Evolutionary conservation across 257 asterid species (phyloP).

Genomic region (Ligustrum vulgare): DNA sequence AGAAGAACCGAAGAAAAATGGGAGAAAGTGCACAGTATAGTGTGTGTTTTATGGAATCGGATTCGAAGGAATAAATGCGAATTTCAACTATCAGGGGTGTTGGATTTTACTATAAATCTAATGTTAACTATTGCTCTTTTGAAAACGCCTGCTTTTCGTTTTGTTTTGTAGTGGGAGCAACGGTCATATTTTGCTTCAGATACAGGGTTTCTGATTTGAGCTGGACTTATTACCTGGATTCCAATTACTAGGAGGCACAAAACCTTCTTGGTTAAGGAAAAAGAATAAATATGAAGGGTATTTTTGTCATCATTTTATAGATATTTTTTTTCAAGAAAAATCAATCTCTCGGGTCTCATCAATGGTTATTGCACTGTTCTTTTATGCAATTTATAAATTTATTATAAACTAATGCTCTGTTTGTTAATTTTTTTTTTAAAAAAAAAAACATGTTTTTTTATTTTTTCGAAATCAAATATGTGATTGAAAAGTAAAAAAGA

Average conservation of each 20-base stretch:
- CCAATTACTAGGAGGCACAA: not conserved
- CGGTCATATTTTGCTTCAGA: conserved; percentile 28
- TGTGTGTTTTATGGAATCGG: conserved; percentile 16
- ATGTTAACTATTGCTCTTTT: not conserved
- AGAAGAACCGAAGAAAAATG: conserved; percentile 2
- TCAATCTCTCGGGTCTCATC: too few species aligned
- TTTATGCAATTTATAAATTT: too few species aligned
- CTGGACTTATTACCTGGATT: not conserved
- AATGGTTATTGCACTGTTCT: too few species aligned
- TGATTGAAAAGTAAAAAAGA: too few species aligned
- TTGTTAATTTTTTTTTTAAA: too few species aligned
- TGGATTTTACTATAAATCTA: conserved; percentile 3
- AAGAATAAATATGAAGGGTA: not conserved
- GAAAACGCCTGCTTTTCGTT: conserved; percentile 5
- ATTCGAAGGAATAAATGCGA: conserved; percentile 29
- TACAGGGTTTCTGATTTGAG: not conserved
- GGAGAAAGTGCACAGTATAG: not conserved
- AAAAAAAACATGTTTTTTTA: too few species aligned
- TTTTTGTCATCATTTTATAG: not conserved
- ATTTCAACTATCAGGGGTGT: conserved; percentile 13
- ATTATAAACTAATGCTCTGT: too few species aligned
- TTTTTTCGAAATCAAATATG: too few species aligned
- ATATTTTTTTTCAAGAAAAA: not conserved
- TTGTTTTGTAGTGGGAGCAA: conserved; percentile 6
- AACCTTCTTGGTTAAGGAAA: not conserved